These are phyloP conservation scores for Dioszegia crocea DNA, from an alignment of 768 basidiomycete genomes.

Conservation along the genomic window DNA sequence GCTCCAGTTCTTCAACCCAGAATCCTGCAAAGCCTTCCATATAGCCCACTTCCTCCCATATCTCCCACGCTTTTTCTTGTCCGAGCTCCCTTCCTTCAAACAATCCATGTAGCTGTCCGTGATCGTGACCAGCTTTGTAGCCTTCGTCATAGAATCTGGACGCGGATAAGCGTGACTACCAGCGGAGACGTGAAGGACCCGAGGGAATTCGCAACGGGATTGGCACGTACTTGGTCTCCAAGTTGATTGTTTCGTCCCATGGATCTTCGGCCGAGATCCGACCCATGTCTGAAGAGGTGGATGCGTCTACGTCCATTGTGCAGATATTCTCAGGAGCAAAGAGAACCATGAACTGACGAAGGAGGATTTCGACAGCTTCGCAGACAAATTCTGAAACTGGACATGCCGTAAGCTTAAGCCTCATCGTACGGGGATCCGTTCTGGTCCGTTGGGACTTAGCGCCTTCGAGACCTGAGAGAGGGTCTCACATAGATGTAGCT, in stretches of 20 bases:
- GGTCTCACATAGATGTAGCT: too few relatives aligned
- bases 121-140: slow-evolving; percentile 69
- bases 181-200: neutral
- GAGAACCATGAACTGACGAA: too few relatives aligned
- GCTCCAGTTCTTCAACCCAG: slow-evolving; percentile 52
- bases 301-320: slow-evolving; percentile 4
- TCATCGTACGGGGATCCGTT: neutral
- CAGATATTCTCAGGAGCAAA: too few relatives aligned
- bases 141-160: slow-evolving; percentile 75
- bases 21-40: slow-evolving; percentile 78
- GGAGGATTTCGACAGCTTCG: too few relatives aligned
- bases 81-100: slow-evolving; percentile 89
- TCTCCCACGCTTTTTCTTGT: slow-evolving; percentile 82
- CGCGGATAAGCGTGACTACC: neutral
- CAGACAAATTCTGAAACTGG: neutral
- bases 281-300: neutral
- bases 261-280: neutral
- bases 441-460: too few relatives aligned
- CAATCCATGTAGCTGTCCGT: slow-evolving; percentile 81
- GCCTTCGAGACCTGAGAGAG: too few relatives aligned
- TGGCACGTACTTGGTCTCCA: slow-evolving; percentile 12
- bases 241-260: slow-evolving; percentile 7
- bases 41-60: slow-evolving; percentile 96
- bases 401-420: slow-evolving; percentile 1
- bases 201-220: too few relatives aligned